Percentiles rank a stretch among this genome's conserved stretches.
Conservation (phyloP, 2,329 filamentous ascomycete species). For the Coniochaeta sp. region DNA sequence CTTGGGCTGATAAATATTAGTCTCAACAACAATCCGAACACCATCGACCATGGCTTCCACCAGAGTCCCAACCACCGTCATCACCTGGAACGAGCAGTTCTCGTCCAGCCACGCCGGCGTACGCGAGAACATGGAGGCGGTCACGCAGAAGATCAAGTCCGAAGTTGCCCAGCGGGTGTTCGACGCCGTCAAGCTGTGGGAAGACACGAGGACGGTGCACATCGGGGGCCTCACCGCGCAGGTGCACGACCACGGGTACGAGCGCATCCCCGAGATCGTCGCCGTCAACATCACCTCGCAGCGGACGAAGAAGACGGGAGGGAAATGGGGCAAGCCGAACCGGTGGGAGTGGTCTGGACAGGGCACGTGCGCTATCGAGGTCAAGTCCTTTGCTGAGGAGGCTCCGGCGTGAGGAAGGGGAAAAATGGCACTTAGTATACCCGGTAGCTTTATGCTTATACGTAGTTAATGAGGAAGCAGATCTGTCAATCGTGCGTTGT, state of each 20-base stretch:
- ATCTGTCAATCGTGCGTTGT: too few relatives aligned
- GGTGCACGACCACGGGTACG: not conserved
- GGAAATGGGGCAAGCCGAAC: not conserved
- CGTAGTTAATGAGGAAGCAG: too few relatives aligned
- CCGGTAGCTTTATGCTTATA: too few relatives aligned
- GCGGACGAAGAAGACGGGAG: not conserved
- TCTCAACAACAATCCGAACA: not conserved
- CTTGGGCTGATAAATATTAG: too few relatives aligned
- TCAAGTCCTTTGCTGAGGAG: not conserved
- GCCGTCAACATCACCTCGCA: not conserved
- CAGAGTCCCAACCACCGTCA: not conserved
- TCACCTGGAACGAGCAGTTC: not conserved
- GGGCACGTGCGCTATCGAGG: not conserved
- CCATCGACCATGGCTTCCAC: not conserved
- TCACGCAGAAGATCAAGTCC: not conserved
- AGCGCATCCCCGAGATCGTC: not conserved
- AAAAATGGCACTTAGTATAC: too few relatives aligned
- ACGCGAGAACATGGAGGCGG: not conserved
- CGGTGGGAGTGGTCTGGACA: not conserved
- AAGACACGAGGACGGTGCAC: not conserved
- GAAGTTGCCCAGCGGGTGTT: not conserved
- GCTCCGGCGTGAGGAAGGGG: not conserved
- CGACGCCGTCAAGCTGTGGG: not conserved
- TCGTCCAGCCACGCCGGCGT: not conserved
- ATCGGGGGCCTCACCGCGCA: not conserved